phyloP scores from a whole-genome alignment of 179 eudicot genomes.

The Patellifolia procumbens region DNA sequence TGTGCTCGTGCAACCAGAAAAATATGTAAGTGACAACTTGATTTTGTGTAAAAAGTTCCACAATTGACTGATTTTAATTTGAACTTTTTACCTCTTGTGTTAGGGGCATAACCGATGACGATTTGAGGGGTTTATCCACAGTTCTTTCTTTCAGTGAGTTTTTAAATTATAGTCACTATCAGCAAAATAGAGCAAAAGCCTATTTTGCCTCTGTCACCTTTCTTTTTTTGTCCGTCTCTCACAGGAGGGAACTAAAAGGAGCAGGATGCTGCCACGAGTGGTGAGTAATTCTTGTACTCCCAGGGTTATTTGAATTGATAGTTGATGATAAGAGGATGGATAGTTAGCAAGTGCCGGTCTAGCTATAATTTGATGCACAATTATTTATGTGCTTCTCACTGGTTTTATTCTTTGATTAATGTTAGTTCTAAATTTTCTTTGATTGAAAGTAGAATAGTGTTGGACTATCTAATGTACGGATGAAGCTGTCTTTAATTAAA shows the following conservation, averaged over 20 bases:
- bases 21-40: slow-evolving; percentile 3
- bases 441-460: slow-evolving; percentile 8
- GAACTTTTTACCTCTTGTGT: neutral
- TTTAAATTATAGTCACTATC: slow-evolving; percentile 6
- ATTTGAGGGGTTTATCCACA: neutral
- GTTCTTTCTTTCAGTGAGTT: neutral
- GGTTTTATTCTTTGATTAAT: slow-evolving; percentile 2
- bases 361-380: slow-evolving; percentile 3
- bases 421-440: neutral
- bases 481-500: slow-evolving; percentile 5
- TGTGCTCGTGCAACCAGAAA: slow-evolving; percentile 1
- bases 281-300: slow-evolving; percentile 4
- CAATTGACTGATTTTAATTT: slow-evolving; percentile 1
- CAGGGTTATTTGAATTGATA: slow-evolving; percentile 3
- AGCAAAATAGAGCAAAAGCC: slow-evolving; percentile 1
- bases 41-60: neutral
- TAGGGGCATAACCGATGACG: neutral
- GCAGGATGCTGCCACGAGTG: neutral
- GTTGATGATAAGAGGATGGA: slow-evolving; percentile 4
- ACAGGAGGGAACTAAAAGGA: slow-evolving; percentile 5
- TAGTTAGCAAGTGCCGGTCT: slow-evolving; percentile 2
- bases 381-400: slow-evolving; percentile 1
- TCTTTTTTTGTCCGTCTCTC: neutral
- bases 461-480: slow-evolving; percentile 2
- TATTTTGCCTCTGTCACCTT: slow-evolving; percentile 8